Evolutionary conservation across 208 protist genomes (phyloP).

Genomic region (Trypanosoma theileri): DNA sequence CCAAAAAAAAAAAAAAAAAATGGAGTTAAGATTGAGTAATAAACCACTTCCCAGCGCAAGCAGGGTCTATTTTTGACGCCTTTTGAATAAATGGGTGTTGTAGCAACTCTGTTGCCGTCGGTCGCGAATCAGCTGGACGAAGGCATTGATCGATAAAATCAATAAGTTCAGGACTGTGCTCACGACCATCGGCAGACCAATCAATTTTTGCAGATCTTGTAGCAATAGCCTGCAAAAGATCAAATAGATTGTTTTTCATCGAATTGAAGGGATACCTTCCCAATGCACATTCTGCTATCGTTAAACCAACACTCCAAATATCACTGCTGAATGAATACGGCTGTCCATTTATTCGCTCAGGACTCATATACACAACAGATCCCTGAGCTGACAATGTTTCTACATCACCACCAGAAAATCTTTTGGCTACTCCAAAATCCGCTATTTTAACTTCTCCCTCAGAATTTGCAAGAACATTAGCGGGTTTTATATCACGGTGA

Average conservation of each 20-base stretch:
- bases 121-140: slow-evolving; percentile 44
- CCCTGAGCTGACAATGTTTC: slow-evolving; percentile 88
- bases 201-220: slow-evolving; percentile 58
- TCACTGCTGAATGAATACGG: slow-evolving; percentile 91
- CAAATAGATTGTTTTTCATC: slow-evolving; percentile 76
- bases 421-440: slow-evolving; percentile 96
- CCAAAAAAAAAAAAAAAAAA: neutral
- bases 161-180: slow-evolving; percentile 68
- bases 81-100: slow-evolving; percentile 78
- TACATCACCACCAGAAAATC: slow-evolving; percentile 68
- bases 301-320: slow-evolving; percentile 92
- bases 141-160: slow-evolving; percentile 83
- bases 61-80: slow-evolving; percentile 51
- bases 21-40: slow-evolving; percentile 22
- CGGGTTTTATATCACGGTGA: slow-evolving; percentile 96
- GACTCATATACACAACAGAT: slow-evolving; percentile 94
- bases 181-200: slow-evolving; percentile 45
- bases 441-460: slow-evolving; percentile 96
- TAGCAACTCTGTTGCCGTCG: slow-evolving; percentile 68
- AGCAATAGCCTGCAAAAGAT: slow-evolving; percentile 81
- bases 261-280: slow-evolving; percentile 83
- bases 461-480: slow-evolving; percentile 96
- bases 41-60: slow-evolving; percentile 77
- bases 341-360: slow-evolving; percentile 87
- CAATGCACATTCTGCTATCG: slow-evolving; percentile 85